Evolutionary conservation across 306 rosid genomes (phyloP).

Genomic region (Hippophae rhamnoides): DNA sequence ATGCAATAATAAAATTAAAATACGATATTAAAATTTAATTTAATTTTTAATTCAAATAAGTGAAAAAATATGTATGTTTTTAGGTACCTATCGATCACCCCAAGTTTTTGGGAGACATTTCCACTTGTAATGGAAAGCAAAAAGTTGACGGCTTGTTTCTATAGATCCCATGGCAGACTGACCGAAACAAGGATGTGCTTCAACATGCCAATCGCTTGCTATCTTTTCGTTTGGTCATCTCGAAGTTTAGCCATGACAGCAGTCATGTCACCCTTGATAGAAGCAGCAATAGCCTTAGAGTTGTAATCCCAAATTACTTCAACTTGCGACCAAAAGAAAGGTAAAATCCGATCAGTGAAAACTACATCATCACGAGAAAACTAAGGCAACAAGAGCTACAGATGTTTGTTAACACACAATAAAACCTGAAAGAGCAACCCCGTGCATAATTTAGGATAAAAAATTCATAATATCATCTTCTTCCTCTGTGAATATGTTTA

Average conservation of each 20-base stretch:
- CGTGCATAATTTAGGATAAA: constrained; percentile 55
- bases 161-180: constrained; percentile 61
- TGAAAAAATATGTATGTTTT: constrained; percentile 32
- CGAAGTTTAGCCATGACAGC: constrained; percentile 46
- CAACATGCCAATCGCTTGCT: constrained; percentile 75
- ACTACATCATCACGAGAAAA: constrained; percentile 4
- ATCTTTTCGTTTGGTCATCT: constrained; percentile 52
- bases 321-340: constrained; percentile 4
- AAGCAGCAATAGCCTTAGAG: constrained; percentile 43
- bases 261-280: constrained; percentile 47
- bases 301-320: constrained; percentile 72
- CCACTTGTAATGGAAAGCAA: constrained; percentile 50
- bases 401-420: constrained; percentile 12
- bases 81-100: constrained; percentile 30
- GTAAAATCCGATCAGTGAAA: neutral
- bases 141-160: constrained; percentile 56
- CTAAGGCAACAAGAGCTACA: neutral
- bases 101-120: constrained; percentile 21
- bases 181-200: constrained; percentile 50
- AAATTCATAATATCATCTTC: constrained; percentile 43
- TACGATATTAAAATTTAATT: no score
- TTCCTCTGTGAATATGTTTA: constrained; percentile 31
- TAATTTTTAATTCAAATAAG: constrained; percentile 69
- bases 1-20: no score
- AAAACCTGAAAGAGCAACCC: constrained; percentile 77